Base-by-base conservation (phyloP, 768 basidiomycete genomes). In the Hydnomerulius pinastri region DNA sequence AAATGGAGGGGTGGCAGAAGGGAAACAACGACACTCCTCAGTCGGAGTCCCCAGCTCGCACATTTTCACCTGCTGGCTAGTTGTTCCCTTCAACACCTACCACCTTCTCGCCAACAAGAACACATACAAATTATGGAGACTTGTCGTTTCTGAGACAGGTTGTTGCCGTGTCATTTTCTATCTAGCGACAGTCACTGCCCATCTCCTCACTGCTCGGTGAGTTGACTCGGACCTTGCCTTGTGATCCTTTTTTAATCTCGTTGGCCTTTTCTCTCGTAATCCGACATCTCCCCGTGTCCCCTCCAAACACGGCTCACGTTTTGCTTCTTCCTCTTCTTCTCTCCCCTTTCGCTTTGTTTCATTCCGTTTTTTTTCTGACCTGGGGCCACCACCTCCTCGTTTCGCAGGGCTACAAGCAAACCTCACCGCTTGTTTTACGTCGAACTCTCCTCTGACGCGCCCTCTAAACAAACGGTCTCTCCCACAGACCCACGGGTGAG, bases 211-310 rank as follows among this genome's bases (percentile, higher is more conserved):
- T 47, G 18, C 36, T 35, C 27, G 39, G 41, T 36, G 54, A 48
- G 51, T 57, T 48, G 38, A 43, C 30, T 39, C 57, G 54, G 54
- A 56, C 12, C 48, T 51, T 53, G 41, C 41, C 21, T 32, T 40
- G 39, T 18, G 7, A 43, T 47, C 52, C 35, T 51, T 47, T 60
- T 57, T 60, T 54, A 55, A 44, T 49, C 47, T 37, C 51, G 41
- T 12, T n/a, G 48, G 17, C 25, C 21, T 36, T 50, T 51, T 40
- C 55, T 50, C 42, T 42, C 51, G 44, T 47, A 50, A 51, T 56
- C 43, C 30, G 46, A 38, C 33, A 11, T 43, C 43, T 45, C 36
- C 36, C 43, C 41, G n/a, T 12, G 6, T 46, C 21, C 11, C 36
- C 43, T 38, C 41, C 52, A n/a, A 38, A 45, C 33, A 27, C 13